Conservation (phyloP, 345 rosid species). For the Barbarea vulgaris region DNA sequence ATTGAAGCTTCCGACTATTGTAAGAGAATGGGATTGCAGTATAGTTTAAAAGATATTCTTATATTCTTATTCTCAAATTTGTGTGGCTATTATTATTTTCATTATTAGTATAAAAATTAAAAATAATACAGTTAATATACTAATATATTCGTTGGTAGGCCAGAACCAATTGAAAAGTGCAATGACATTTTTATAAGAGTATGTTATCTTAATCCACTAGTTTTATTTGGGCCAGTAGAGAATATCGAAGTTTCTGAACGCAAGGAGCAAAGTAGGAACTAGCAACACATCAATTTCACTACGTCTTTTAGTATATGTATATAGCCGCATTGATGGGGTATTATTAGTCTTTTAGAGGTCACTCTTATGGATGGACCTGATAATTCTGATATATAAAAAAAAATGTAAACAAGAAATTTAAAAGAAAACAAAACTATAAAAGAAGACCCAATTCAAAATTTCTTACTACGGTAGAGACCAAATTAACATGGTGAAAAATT, state of each 20-base stretch:
- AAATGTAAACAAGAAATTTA: background rate
- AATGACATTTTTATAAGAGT: background rate
- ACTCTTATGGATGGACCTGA: background rate
- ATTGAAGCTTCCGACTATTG: background rate
- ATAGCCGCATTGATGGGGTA: background rate
- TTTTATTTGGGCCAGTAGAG: background rate
- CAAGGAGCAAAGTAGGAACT: slow-evolving; percentile 3
- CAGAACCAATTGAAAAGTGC: background rate
- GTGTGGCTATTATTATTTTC: background rate
- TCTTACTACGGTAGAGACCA: background rate
- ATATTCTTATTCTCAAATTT: background rate
- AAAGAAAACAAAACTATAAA: background rate
- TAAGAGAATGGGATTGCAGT: background rate
- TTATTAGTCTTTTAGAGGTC: slow-evolving; percentile 13
- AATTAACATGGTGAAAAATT: slow-evolving; percentile 4
- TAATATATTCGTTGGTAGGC: background rate
- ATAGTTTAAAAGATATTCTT: background rate
- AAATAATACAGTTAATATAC: background rate
- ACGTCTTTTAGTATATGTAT: background rate
- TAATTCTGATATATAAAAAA: background rate
- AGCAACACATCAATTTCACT: slow-evolving; percentile 20
- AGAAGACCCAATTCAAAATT: background rate
- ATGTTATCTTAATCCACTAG: background rate
- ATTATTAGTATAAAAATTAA: background rate
- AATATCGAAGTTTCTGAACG: background rate